phyloP scores from a whole-genome alignment of 2,329 filamentous ascomycete genomes.

The Keithomyces neogunnii region DNA sequence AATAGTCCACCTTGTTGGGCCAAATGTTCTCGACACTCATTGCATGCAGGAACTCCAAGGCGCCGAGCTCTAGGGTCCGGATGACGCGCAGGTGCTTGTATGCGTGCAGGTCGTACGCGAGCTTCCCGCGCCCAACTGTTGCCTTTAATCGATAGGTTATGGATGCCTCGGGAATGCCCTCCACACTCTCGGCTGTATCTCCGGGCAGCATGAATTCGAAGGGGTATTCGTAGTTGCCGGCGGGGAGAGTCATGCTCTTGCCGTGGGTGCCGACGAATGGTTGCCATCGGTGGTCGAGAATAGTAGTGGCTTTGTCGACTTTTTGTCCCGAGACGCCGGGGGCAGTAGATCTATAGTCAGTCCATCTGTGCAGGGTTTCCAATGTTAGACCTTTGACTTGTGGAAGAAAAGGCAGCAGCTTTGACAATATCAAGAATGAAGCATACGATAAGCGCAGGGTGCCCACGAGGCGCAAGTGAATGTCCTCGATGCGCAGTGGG shows the following conservation, averaged over 20 bases:
- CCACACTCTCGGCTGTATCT: slow-evolving; percentile 74
- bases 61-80: slow-evolving; percentile 66
- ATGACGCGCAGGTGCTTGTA: slow-evolving; percentile 73
- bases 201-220: slow-evolving; percentile 70
- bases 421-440: slow-evolving; percentile 1
- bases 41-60: slow-evolving; percentile 71
- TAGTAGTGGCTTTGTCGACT: slow-evolving; percentile 47
- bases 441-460: slow-evolving; percentile 57
- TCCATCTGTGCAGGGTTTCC: slow-evolving; percentile 31
- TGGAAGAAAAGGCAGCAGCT: background rate
- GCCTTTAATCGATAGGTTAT: slow-evolving; percentile 89
- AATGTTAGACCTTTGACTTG: slow-evolving; percentile 8
- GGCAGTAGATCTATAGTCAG: slow-evolving; percentile 43
- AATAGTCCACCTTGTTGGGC: slow-evolving; percentile 97
- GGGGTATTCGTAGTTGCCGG: slow-evolving; percentile 77
- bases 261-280: slow-evolving; percentile 53
- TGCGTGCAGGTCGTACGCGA: slow-evolving; percentile 77
- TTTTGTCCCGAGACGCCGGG: slow-evolving; percentile 50
- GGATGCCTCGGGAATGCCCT: slow-evolving; percentile 78
- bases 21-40: slow-evolving; percentile 97
- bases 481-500: slow-evolving; percentile 61
- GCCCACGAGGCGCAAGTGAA: slow-evolving; percentile 63
- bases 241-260: slow-evolving; percentile 50
- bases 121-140: slow-evolving; percentile 76
- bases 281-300: slow-evolving; percentile 62